Evolutionary conservation across 805 yeast species (phyloP).

Genomic region (Yarrowia divulgata): DNA sequence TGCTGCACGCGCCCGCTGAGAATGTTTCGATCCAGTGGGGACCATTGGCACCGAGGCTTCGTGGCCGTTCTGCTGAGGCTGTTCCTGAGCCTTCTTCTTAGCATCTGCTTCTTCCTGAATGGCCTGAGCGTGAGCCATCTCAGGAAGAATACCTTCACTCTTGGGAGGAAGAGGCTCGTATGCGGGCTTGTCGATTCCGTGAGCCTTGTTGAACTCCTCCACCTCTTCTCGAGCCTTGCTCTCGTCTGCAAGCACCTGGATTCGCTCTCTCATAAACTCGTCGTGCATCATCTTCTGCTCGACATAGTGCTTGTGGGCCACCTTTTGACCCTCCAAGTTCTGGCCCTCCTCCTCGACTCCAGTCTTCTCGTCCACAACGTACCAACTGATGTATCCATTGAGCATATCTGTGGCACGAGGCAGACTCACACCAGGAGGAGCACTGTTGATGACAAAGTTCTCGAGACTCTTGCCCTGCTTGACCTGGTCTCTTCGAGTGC

Average conservation of each 20-base stretch:
- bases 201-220: conserved; percentile 26
- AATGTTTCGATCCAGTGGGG: conserved; percentile 4
- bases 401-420: conserved; percentile 30
- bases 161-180: conserved; percentile 19
- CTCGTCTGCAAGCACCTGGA: conserved; percentile 20
- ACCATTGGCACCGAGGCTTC: background rate
- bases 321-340: conserved; percentile 9
- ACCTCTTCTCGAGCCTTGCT: conserved; percentile 26
- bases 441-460: conserved; percentile 35
- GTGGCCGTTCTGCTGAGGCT: background rate
- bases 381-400: conserved; percentile 30
- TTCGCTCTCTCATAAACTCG: conserved; percentile 26
- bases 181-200: conserved; percentile 14
- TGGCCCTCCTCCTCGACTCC: conserved; percentile 29
- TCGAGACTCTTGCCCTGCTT: conserved; percentile 5
- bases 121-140: conserved; percentile 24
- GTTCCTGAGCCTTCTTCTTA: background rate
- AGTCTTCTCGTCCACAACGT: conserved; percentile 26
- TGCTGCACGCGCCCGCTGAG: background rate
- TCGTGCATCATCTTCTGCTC: conserved; percentile 36
- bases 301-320: conserved; percentile 2
- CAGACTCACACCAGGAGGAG: conserved; percentile 30
- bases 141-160: conserved; percentile 23
- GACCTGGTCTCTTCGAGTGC: background rate
- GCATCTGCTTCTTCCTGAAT: conserved; percentile 6